These are phyloP conservation scores for Kalmusia sp. DNA, from an alignment of 2,329 filamentous ascomycete genomes.

Conservation along the genomic window DNA sequence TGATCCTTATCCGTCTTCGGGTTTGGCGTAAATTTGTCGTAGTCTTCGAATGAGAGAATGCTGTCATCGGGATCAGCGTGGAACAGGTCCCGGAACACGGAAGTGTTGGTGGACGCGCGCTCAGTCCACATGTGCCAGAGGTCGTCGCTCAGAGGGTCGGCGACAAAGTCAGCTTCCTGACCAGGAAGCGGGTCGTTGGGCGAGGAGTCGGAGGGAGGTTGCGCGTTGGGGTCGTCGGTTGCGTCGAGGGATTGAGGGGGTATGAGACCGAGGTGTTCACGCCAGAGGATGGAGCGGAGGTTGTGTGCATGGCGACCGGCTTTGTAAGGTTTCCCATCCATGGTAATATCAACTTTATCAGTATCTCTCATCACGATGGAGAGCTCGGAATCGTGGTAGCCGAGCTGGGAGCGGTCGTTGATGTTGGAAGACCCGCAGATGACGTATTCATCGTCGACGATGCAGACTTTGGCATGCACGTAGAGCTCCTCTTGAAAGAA, in stretches of 20 bases:
- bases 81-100: slow-evolving; percentile 79
- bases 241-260: slow-evolving; percentile 74
- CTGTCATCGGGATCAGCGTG: slow-evolving; percentile 89
- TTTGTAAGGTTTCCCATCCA: slow-evolving; percentile 79
- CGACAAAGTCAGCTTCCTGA: slow-evolving; percentile 67
- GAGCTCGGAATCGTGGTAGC: slow-evolving; percentile 89
- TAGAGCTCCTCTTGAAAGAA: slow-evolving; percentile 98
- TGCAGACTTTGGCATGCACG: slow-evolving; percentile 89
- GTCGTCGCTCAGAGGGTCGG: slow-evolving; percentile 64
- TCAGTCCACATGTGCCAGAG: slow-evolving; percentile 72
- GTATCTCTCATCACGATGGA: slow-evolving; percentile 90
- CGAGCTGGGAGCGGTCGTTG: slow-evolving; percentile 88
- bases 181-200: slow-evolving; percentile 79
- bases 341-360: slow-evolving; percentile 71
- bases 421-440: slow-evolving; percentile 89
- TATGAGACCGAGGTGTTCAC: slow-evolving; percentile 86
- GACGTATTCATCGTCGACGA: slow-evolving; percentile 84
- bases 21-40: slow-evolving; percentile 72
- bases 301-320: slow-evolving; percentile 85
- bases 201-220: slow-evolving; percentile 71
- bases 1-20: slow-evolving; percentile 64
- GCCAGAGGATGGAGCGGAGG: slow-evolving; percentile 82
- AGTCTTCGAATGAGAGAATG: slow-evolving; percentile 89
- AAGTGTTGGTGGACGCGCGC: slow-evolving; percentile 74
- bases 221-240: slow-evolving; percentile 74